Conservation (phyloP, 225 moss, liverwort and hornwort species). For the Polytrichum commune region DNA sequence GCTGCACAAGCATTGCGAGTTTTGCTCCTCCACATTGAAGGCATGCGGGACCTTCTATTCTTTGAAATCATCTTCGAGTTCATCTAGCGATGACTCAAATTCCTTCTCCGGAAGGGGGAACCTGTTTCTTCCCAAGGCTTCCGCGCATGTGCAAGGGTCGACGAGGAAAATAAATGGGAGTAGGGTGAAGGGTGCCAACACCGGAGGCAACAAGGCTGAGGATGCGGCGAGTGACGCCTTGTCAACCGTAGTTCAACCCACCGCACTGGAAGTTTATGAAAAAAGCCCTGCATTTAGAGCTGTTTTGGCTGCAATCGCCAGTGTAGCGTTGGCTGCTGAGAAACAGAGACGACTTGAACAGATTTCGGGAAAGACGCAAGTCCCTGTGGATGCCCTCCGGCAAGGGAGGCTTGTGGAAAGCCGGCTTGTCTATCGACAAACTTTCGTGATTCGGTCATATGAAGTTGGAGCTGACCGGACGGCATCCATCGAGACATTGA, state of each 20-base stretch:
- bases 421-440: conserved; percentile 82
- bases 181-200: conserved; percentile 61
- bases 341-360: conserved; percentile 35
- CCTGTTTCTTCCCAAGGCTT: conserved; percentile 30
- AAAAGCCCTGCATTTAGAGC: conserved; percentile 55
- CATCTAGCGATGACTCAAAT: conserved; percentile 22
- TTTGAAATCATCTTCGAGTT: conserved; percentile 15
- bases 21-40: conserved; percentile 19
- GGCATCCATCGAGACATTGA: conserved; percentile 85
- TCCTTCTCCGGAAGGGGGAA: conserved; percentile 15
- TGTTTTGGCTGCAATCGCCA: conserved; percentile 69
- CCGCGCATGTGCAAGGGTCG: conserved; percentile 9
- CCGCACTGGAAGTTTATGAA: conserved; percentile 26
- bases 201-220: conserved; percentile 46
- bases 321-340: conserved; percentile 56
- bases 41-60: conserved; percentile 7
- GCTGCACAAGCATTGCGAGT: conserved; percentile 12
- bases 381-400: conserved; percentile 64
- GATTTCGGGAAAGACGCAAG: conserved; percentile 33
- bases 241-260: conserved; percentile 44
- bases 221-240: conserved; percentile 41
- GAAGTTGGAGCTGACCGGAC: conserved; percentile 96
- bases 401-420: conserved; percentile 78
- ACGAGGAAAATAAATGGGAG: conserved; percentile 43
- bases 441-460: conserved; percentile 90